A percentile compares a stretch with the other conserved stretches of the same genome.
These are phyloP conservation scores for Boletus pseudo-olivaceus DNA, from an alignment of 768 basidiomycete species.

Conservation along the genomic window DNA sequence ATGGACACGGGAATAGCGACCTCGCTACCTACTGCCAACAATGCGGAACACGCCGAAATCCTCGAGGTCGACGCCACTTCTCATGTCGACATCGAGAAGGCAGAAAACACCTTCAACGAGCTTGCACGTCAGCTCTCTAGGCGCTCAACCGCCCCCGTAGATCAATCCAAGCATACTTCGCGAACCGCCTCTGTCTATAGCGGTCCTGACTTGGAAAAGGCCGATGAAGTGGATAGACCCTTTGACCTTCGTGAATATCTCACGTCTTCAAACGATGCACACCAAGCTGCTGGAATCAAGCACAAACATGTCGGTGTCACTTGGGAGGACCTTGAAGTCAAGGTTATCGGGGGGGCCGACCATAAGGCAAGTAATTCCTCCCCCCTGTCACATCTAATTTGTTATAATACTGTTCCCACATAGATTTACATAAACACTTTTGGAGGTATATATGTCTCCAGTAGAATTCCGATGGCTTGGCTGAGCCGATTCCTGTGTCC, in stretches of 20 bases:
- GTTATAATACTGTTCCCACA: not conserved
- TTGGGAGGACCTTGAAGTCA: slow-evolving; percentile 68
- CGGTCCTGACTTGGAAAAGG: slow-evolving; percentile 40
- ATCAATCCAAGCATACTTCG: slow-evolving; percentile 19
- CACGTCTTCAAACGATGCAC: slow-evolving; percentile 61
- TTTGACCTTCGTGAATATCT: slow-evolving; percentile 72
- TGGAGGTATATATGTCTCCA: slow-evolving; percentile 44
- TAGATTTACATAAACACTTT: slow-evolving; percentile 58
- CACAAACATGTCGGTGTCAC: slow-evolving; percentile 75
- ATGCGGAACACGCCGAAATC: slow-evolving; percentile 17
- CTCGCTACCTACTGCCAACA: not conserved
- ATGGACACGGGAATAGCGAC: slow-evolving; percentile 7
- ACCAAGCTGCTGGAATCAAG: slow-evolving; percentile 61
- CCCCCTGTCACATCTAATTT: not conserved
- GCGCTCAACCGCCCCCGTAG: not conserved
- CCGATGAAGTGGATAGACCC: slow-evolving; percentile 29
- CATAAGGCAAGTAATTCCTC: slow-evolving; percentile 45
- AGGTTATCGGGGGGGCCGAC: slow-evolving; percentile 52
- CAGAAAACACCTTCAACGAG: slow-evolving; percentile 54
- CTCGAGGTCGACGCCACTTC: slow-evolving; percentile 21
- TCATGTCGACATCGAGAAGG: slow-evolving; percentile 48
- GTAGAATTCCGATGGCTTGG: not conserved
- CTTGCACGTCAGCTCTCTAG: slow-evolving; percentile 41
- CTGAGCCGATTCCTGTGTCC: not conserved
- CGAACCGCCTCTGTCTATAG: slow-evolving; percentile 24